Evolutionary conservation across 352 stramenopile species (phyloP).

Genomic region (Globisporangium sylvaticum): DNA sequence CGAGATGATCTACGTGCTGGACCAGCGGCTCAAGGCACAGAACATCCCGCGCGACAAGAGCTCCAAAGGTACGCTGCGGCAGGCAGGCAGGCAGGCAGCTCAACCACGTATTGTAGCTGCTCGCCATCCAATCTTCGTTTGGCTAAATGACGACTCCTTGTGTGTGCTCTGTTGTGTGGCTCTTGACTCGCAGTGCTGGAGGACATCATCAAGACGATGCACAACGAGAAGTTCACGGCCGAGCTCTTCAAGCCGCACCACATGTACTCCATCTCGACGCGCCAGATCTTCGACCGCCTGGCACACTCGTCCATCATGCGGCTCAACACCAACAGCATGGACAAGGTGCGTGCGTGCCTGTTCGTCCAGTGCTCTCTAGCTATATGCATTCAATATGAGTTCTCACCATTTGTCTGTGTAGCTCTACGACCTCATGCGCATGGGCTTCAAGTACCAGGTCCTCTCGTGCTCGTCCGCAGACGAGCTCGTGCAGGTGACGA

Average conservation of each 20-base stretch:
- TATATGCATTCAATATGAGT: background rate
- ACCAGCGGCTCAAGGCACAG: constrained; percentile 90
- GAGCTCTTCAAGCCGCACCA: constrained; percentile 91
- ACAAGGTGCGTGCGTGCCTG: constrained; percentile 52
- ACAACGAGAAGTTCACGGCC: constrained; percentile 88
- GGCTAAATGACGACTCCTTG: background rate
- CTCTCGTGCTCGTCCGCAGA: constrained; percentile 76
- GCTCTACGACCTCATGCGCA: constrained; percentile 93
- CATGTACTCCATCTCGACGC: constrained; percentile 88
- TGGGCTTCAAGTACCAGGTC: constrained; percentile 94
- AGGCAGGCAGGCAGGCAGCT: background rate
- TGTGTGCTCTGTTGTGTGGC: background rate
- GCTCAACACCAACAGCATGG: constrained; percentile 92
- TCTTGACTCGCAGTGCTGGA: constrained; percentile 60
- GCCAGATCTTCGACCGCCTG: constrained; percentile 89
- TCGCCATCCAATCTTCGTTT: background rate
- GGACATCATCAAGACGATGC: constrained; percentile 92
- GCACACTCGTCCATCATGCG: constrained; percentile 94
- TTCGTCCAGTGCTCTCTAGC: background rate
- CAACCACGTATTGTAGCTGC: no score
- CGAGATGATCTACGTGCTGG: constrained; percentile 93
- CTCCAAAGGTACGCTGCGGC: constrained; percentile 43
- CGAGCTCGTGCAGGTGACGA: constrained; percentile 86
- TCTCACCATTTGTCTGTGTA: background rate
- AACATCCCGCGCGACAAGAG: constrained; percentile 89